A percentile compares a stretch with the other conserved stretches of the same genome.
phyloP scores from a whole-genome alignment of 805 yeast genomes.

The Nakazawaea populi region DNA sequence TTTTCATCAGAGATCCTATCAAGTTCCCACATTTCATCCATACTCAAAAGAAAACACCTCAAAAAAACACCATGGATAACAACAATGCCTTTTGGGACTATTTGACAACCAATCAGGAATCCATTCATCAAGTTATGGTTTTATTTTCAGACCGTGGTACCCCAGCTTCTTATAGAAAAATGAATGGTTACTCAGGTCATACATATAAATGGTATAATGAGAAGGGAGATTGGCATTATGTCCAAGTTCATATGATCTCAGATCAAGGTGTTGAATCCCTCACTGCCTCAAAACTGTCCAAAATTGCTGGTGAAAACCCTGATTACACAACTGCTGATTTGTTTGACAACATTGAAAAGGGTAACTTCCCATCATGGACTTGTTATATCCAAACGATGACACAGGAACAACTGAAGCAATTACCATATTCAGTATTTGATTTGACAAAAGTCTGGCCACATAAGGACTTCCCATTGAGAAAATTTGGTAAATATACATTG shows the following conservation, averaged over 20 bases:
- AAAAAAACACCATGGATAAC: conserved; percentile 74
- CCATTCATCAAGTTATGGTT: conserved; percentile 67
- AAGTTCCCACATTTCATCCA: conserved; percentile 87
- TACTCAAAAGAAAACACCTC: conserved; percentile 83
- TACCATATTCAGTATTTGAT: conserved; percentile 81
- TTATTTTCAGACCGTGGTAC: conserved; percentile 81
- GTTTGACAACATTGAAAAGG: conserved; percentile 70
- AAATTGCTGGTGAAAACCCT: conserved; percentile 70
- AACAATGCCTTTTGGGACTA: conserved; percentile 79
- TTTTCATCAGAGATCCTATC: conserved; percentile 78
- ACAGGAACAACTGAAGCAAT: conserved; percentile 65
- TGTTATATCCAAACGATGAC: conserved; percentile 85
- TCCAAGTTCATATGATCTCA: conserved; percentile 67
- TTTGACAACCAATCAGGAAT: conserved; percentile 65
- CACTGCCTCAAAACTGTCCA: conserved; percentile 62
- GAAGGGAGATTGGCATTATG: conserved; percentile 72
- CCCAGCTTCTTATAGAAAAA: conserved; percentile 66
- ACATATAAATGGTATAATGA: conserved; percentile 75
- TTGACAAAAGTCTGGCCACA: conserved; percentile 94
- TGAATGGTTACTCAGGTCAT: conserved; percentile 85
- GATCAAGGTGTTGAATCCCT: conserved; percentile 51
- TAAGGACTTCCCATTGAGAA: conserved; percentile 76
- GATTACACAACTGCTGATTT: conserved; percentile 79
- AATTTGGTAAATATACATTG: conserved; percentile 72
- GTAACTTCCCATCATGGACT: conserved; percentile 81